Evolutionary conservation across 495 filamentous ascomycete genomes (phyloP).

Genomic region (Massariosphaeria phaeospora): DNA sequence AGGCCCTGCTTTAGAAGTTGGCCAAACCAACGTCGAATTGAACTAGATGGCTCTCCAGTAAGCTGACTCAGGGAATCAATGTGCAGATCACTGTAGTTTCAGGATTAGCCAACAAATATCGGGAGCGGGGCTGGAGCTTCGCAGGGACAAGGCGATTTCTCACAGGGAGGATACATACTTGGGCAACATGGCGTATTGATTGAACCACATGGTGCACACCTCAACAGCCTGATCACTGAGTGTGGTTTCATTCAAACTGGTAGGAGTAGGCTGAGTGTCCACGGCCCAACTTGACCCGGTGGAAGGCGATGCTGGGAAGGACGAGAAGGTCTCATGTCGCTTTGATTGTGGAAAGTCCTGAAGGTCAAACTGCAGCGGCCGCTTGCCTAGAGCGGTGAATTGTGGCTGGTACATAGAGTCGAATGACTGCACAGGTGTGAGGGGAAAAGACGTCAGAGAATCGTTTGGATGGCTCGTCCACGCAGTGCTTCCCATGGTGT

Average conservation of each 20-base stretch:
- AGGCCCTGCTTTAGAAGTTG: conserved; percentile 28
- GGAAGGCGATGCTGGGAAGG: conserved; percentile 14
- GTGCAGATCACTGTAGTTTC: conserved; percentile 18
- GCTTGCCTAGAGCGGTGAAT: conserved; percentile 3
- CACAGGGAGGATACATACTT: conserved; percentile 3
- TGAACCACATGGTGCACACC: conserved; percentile 31
- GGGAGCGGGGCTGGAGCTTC: too few species aligned
- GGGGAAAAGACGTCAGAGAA: not conserved
- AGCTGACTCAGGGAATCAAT: conserved; percentile 29
- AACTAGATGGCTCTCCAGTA: conserved; percentile 18
- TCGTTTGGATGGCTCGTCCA: not conserved
- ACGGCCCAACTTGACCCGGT: conserved; percentile 19
- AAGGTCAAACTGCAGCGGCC: conserved; percentile 13
- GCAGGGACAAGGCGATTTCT: not conserved
- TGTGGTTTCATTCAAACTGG: conserved; percentile 16
- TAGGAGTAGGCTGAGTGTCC: conserved; percentile 10
- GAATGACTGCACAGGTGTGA: conserved; percentile 5
- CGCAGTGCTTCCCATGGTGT: conserved; percentile 11
- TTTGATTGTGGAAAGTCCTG: conserved; percentile 26
- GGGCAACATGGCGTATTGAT: conserved; percentile 24
- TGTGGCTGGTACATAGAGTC: conserved; percentile 8
- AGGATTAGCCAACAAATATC: not conserved
- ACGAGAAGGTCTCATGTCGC: conserved; percentile 16
- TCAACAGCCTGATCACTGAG: conserved; percentile 30
- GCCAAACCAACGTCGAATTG: conserved; percentile 30